A percentile compares a stretch with the other conserved stretches of the same genome.
These are phyloP conservation scores for Cladosporium cucumerinum DNA, from an alignment of 2,329 filamentous ascomycete genomes.

Conservation along the genomic window DNA sequence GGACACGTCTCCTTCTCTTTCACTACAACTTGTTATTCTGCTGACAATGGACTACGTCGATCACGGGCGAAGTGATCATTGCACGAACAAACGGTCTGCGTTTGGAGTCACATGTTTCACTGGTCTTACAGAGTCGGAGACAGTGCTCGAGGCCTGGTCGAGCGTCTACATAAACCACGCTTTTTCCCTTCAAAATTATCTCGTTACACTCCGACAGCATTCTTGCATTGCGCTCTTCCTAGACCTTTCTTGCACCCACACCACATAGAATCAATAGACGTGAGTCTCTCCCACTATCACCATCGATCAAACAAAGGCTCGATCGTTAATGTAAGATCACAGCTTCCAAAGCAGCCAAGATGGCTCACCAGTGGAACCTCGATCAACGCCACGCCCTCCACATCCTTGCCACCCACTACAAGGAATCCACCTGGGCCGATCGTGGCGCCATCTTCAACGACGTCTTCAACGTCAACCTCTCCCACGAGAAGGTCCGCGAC, in stretches of 20 bases:
- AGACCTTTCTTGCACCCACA: not conserved
- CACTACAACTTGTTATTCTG: not conserved
- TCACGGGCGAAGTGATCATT: not conserved
- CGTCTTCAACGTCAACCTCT: not conserved
- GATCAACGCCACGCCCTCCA: constrained; percentile 1
- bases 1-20: not conserved
- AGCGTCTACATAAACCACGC: not conserved
- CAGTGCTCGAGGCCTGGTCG: fast-evolving
- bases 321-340: not conserved
- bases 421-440: not conserved
- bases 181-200: not conserved
- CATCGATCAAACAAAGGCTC: not conserved
- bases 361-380: not conserved
- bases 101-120: not conserved
- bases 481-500: not conserved
- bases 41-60: not conserved
- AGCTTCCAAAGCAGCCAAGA: not conserved
- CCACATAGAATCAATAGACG: not conserved
- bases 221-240: not conserved
- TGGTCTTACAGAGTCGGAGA: not conserved
- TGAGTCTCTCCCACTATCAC: not conserved
- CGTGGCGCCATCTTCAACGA: constrained; percentile 9
- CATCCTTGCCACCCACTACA: constrained; percentile 8
- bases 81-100: not conserved
- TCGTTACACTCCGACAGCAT: not conserved